A percentile compares a stretch with the other conserved stretches of the same genome.
Conservation (phyloP, 345 rosid genomes). For the Mallotus nudiflorus region DNA sequence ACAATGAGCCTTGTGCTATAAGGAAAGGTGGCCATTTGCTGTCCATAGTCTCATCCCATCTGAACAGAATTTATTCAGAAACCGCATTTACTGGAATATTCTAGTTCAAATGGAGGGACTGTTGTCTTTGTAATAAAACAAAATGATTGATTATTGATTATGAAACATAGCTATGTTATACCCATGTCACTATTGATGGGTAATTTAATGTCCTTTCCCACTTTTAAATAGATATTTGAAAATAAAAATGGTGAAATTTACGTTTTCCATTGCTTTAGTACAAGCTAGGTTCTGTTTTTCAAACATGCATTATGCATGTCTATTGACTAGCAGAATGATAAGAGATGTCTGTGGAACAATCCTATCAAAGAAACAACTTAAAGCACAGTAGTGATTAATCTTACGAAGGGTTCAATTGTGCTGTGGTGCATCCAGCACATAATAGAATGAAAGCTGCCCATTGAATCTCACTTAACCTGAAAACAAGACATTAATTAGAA, state of each 20-base stretch:
- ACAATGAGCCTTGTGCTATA: too few species aligned
- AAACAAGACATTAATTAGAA: constrained; percentile 7
- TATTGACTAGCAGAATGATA: not conserved
- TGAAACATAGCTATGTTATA: not conserved
- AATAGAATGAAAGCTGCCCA: constrained; percentile 94
- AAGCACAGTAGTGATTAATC: constrained; percentile 21
- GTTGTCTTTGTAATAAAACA: not conserved
- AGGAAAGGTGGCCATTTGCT: not conserved
- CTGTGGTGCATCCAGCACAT: constrained; percentile 97
- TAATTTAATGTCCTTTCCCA: not conserved
- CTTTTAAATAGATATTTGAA: not conserved
- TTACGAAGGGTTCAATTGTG: constrained; percentile 89
- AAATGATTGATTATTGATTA: not conserved
- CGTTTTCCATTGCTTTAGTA: too few species aligned
- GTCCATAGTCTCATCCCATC: not conserved
- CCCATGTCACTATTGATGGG: not conserved
- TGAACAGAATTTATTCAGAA: not conserved
- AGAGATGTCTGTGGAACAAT: constrained; percentile 3
- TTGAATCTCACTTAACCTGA: constrained; percentile 91
- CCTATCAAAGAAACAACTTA: constrained; percentile 4
- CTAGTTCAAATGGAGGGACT: not conserved
- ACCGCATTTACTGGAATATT: not conserved
- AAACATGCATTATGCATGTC: not conserved
- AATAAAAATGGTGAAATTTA: too few species aligned
- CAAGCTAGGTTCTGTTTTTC: too few species aligned